phyloP scores from a whole-genome alignment of 1,284 basidiomycete species.

The Cryptococcus deneoformans region DNA sequence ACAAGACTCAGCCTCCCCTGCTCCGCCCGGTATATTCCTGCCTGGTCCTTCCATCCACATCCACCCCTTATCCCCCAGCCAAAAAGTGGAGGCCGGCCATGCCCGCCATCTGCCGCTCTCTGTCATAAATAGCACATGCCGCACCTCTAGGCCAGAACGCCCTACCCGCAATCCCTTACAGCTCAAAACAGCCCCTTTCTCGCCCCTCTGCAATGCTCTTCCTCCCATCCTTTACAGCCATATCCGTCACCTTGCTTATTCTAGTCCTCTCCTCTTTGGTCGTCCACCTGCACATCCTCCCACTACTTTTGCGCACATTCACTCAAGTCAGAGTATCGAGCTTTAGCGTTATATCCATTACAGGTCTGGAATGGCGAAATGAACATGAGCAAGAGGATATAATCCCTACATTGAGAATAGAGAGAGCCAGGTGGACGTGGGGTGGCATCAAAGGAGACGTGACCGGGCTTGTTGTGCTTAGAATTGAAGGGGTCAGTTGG shows the following conservation, averaged over 20 bases:
- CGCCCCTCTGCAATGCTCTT: too few relatives aligned
- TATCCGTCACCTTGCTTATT: constrained; percentile 2
- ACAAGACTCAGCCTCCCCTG: too few relatives aligned
- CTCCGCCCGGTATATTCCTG: too few relatives aligned
- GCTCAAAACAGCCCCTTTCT: too few relatives aligned
- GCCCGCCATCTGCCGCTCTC: too few relatives aligned
- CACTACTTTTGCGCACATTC: constrained; percentile 20
- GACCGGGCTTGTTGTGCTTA: constrained; percentile 31
- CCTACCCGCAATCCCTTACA: too few relatives aligned
- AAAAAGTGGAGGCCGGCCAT: too few relatives aligned
- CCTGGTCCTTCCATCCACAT: neutral
- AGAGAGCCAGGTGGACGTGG: constrained; percentile 33
- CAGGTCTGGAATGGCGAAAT: constrained; percentile 42
- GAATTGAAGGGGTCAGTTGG: constrained; percentile 32
- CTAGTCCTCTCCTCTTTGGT: constrained; percentile 10
- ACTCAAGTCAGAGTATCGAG: constrained; percentile 20
- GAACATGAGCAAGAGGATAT: constrained; percentile 8
- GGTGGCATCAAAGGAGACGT: constrained; percentile 25
- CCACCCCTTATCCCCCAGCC: neutral
- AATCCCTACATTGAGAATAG: constrained; percentile 30
- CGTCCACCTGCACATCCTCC: constrained; percentile 12
- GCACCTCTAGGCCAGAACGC: too few relatives aligned
- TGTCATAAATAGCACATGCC: too few relatives aligned
- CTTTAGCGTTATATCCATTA: constrained; percentile 20
- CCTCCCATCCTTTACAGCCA: neutral